Percentiles rank a stretch among this genome's conserved stretches.
These are phyloP conservation scores for Neohortaea acidophila DNA, from an alignment of 495 filamentous ascomycete genomes.

Conservation along the genomic window DNA sequence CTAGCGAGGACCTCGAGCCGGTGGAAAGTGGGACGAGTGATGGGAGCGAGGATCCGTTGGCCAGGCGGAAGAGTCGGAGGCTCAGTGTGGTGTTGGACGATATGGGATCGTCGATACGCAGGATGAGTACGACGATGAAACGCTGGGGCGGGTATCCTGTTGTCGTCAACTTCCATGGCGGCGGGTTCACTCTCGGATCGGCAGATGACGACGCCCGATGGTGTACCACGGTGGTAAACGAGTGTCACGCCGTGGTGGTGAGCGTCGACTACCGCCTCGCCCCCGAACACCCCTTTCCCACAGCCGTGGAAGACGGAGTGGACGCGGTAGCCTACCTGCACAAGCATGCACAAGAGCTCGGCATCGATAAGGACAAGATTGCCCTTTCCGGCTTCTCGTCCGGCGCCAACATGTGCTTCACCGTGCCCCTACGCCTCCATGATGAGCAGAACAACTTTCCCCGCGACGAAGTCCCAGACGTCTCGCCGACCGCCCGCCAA, in stretches of 20 bases:
- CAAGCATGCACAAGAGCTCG: conserved; percentile 29
- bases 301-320: conserved; percentile 32
- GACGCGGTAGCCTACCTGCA: conserved; percentile 29
- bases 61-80: conserved; percentile 2
- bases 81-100: background rate
- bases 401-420: conserved; percentile 74
- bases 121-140: conserved; percentile 9
- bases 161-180: conserved; percentile 33
- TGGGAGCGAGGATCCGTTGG: background rate
- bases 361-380: conserved; percentile 45
- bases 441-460: conserved; percentile 24
- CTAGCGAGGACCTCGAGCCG: conserved; percentile 6
- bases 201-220: conserved; percentile 31
- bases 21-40: conserved; percentile 13
- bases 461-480: conserved; percentile 10
- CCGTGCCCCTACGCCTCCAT: conserved; percentile 54
- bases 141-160: conserved; percentile 24
- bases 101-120: background rate
- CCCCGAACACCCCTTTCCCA: conserved; percentile 31
- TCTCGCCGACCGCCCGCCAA: background rate
- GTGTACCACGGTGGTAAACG: conserved; percentile 24
- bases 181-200: conserved; percentile 29
- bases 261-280: conserved; percentile 30
- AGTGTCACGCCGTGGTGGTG: conserved; percentile 28
- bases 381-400: conserved; percentile 74